Percentiles rank a stretch among this genome's conserved stretches.
Conservation (phyloP, 306 rosid genomes). For the Trifolium fragiferum region DNA sequence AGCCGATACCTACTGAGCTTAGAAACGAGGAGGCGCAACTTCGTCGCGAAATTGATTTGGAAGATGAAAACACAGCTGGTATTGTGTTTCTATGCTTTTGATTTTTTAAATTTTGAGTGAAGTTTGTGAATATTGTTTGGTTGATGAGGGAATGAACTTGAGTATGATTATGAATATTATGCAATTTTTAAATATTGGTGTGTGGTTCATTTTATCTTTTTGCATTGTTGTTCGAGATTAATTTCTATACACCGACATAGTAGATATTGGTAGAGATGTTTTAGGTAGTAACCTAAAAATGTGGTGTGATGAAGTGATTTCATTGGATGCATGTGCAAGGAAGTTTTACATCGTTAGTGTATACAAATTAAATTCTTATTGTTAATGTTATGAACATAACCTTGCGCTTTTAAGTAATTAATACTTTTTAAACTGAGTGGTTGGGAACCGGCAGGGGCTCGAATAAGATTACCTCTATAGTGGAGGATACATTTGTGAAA, state of each 20-base stretch:
- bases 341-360: too few relatives aligned
- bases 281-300: too few relatives aligned
- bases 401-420: background rate
- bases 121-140: constrained; percentile 9
- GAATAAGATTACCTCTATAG: too few relatives aligned
- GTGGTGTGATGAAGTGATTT: too few relatives aligned
- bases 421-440: background rate
- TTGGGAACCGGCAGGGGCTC: too few relatives aligned
- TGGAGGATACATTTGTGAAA: too few relatives aligned
- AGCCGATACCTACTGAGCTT: constrained; percentile 91
- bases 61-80: constrained; percentile 83
- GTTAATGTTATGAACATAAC: background rate
- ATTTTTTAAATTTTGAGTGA: background rate
- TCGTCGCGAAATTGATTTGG: constrained; percentile 83
- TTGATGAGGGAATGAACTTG: background rate
- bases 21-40: constrained; percentile 87
- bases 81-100: background rate
- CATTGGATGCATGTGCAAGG: too few relatives aligned
- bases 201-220: background rate
- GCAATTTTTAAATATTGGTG: background rate
- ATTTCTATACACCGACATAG: too few relatives aligned
- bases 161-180: background rate
- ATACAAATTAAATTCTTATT: too few relatives aligned
- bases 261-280: too few relatives aligned
- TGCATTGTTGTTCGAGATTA: background rate